Conservation (phyloP, 805 yeast genomes). For the Candida wancherniae region DNA sequence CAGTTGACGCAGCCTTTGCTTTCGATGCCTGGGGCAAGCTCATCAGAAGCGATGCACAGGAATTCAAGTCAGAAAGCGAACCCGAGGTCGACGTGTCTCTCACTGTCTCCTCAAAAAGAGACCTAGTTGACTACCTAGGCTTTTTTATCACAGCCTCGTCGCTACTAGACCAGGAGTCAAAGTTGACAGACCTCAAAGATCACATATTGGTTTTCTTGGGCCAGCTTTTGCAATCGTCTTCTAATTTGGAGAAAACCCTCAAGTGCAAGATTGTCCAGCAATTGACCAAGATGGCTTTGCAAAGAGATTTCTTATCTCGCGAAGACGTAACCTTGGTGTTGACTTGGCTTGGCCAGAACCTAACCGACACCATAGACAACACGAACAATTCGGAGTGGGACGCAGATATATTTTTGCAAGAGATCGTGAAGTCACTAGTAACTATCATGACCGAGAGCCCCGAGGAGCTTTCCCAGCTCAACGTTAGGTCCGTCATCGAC, state of each 20-base stretch:
- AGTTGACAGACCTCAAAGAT: slow-evolving; percentile 52
- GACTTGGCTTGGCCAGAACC: slow-evolving; percentile 59
- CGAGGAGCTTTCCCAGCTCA: slow-evolving; percentile 19
- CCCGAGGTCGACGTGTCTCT: slow-evolving; percentile 24
- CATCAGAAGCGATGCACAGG: slow-evolving; percentile 20
- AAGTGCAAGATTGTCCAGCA: slow-evolving; percentile 64
- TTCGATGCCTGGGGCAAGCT: slow-evolving; percentile 42
- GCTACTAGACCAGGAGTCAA: slow-evolving; percentile 23
- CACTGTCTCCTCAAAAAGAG: slow-evolving; percentile 55
- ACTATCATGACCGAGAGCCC: slow-evolving; percentile 31
- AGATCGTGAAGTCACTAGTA: slow-evolving; percentile 52
- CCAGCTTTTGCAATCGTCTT: slow-evolving; percentile 62
- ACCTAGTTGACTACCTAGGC: slow-evolving; percentile 55
- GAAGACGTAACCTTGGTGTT: slow-evolving; percentile 61
- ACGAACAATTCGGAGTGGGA: slow-evolving; percentile 17
- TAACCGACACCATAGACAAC: slow-evolving; percentile 38
- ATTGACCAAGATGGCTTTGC: slow-evolving; percentile 50
- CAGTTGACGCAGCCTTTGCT: slow-evolving; percentile 33
- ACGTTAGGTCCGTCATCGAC: slow-evolving; percentile 36
- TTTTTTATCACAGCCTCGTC: slow-evolving; percentile 47
- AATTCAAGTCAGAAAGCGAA: slow-evolving; percentile 5
- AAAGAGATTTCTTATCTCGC: slow-evolving; percentile 43
- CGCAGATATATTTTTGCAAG: slow-evolving; percentile 48
- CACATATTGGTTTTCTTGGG: slow-evolving; percentile 62
- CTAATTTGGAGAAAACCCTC: slow-evolving; percentile 64